These are phyloP conservation scores for Spathaspora hagerdaliae DNA, from an alignment of 805 yeast genomes.

Conservation along the genomic window DNA sequence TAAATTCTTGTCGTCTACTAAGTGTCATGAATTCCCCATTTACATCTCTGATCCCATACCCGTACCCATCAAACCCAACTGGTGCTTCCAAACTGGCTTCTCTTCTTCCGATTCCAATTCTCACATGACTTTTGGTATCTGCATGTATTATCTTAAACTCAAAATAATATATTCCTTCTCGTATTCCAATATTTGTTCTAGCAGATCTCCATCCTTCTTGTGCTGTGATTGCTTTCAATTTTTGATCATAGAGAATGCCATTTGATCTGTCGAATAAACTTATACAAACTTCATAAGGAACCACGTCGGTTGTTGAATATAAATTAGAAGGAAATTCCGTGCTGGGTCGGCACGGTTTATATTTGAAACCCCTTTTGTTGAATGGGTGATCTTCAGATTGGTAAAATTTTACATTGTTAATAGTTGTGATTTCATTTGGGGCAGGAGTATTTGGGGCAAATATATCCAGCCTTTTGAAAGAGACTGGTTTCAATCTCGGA, in stretches of 20 bases:
- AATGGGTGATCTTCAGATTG: slow-evolving; percentile 74
- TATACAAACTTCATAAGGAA: slow-evolving; percentile 57
- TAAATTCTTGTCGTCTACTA: slow-evolving; percentile 54
- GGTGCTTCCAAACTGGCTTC: slow-evolving; percentile 94
- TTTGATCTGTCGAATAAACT: slow-evolving; percentile 68
- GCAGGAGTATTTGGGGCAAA: neutral
- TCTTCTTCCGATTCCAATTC: slow-evolving; percentile 79
- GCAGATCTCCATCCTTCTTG: slow-evolving; percentile 76
- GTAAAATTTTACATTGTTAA: slow-evolving; percentile 25
- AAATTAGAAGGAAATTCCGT: slow-evolving; percentile 52
- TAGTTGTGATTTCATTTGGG: slow-evolving; percentile 4
- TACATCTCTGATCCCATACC: slow-evolving; percentile 84
- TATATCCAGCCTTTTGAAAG: slow-evolving; percentile 21
- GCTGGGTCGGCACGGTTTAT: slow-evolving; percentile 73
- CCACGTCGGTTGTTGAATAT: slow-evolving; percentile 70
- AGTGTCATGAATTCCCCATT: slow-evolving; percentile 73
- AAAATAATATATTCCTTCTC: slow-evolving; percentile 77
- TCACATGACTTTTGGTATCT: slow-evolving; percentile 51
- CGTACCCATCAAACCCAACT: slow-evolving; percentile 91
- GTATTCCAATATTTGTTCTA: slow-evolving; percentile 67
- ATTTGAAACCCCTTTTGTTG: slow-evolving; percentile 77
- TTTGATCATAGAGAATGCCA: slow-evolving; percentile 39
- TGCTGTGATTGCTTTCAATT: slow-evolving; percentile 46
- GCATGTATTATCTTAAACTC: slow-evolving; percentile 62
- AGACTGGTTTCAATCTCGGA: slow-evolving; percentile 33